These are phyloP conservation scores for Tubosaeta brunneosetosa DNA, from an alignment of 768 basidiomycete species.

Conservation along the genomic window DNA sequence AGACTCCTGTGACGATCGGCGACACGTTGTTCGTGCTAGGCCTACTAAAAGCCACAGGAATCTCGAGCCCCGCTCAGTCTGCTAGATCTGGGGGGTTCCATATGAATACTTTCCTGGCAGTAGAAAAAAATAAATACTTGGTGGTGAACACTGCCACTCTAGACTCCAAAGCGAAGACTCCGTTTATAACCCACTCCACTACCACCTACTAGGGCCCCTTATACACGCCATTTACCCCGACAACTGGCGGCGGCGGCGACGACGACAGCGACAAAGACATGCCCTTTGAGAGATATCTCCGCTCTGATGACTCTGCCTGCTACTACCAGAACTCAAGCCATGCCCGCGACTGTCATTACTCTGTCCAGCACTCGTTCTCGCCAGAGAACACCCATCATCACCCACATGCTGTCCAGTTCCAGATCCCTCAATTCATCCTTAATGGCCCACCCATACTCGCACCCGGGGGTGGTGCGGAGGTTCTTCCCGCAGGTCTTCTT, in stretches of 20 bases:
- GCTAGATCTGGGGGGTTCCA: slow-evolving; percentile 9
- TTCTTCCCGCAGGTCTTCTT: slow-evolving; percentile 47
- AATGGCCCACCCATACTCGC: slow-evolving; percentile 55
- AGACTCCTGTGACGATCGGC: slow-evolving; percentile 25
- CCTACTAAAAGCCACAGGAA: slow-evolving; percentile 17
- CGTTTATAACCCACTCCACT: not conserved
- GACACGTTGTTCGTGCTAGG: slow-evolving; percentile 10
- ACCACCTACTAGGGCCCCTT: not conserved
- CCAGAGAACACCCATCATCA: slow-evolving; percentile 1
- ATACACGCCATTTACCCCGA: not conserved
- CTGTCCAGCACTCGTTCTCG: not conserved
- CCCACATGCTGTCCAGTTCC: slow-evolving; percentile 41
- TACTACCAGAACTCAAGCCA: slow-evolving; percentile 13
- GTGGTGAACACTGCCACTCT: not conserved
- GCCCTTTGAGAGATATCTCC: slow-evolving; percentile 42
- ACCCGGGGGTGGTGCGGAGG: slow-evolving; percentile 71
- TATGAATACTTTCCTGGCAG: not conserved
- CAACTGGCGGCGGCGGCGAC: not conserved
- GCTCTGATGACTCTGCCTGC: slow-evolving; percentile 18
- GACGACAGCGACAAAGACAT: slow-evolving; percentile 20
- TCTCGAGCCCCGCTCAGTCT: slow-evolving; percentile 6
- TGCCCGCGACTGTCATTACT: slow-evolving; percentile 6
- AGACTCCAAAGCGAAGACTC: no score
- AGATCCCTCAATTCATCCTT: slow-evolving; percentile 64
- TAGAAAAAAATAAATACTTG: slow-evolving; percentile 1